phyloP scores from a whole-genome alignment of 345 rosid species.

The Stellera chamaejasme region DNA sequence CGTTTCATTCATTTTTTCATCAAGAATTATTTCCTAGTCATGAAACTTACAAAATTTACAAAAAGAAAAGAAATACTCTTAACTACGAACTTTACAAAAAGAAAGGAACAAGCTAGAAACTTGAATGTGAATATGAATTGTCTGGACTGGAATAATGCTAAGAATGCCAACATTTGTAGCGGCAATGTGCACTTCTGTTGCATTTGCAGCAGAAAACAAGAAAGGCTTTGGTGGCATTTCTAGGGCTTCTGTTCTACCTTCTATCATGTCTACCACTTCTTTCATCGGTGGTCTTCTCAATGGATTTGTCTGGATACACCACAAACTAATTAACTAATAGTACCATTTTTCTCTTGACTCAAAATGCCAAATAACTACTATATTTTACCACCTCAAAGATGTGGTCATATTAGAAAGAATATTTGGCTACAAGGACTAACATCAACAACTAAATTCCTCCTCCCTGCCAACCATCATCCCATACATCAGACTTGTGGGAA shows the following conservation, averaged over 20 bases:
- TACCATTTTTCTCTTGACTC: conserved; percentile 15
- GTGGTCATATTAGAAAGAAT: conserved; percentile 12
- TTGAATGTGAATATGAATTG: no score
- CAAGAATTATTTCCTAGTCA: no score
- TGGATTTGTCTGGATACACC: conserved; percentile 31
- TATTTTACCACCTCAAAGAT: conserved; percentile 5
- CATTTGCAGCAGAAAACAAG: neutral
- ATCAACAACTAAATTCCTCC: neutral
- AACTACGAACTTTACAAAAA: no score
- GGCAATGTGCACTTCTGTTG: no score
- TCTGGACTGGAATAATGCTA: no score
- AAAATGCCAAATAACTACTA: neutral
- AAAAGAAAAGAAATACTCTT: no score
- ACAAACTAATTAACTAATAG: conserved; percentile 22
- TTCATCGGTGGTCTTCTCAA: conserved; percentile 20
- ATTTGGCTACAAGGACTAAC: neutral
- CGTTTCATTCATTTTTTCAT: no score
- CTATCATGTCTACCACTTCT: conserved; percentile 30
- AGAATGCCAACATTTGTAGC: no score
- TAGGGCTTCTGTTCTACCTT: conserved; percentile 20
- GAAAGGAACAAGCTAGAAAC: no score
- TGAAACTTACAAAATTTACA: no score
- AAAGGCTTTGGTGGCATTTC: conserved; percentile 30
- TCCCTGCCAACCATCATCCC: conserved; percentile 17
- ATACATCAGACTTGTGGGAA: conserved; percentile 23